Evolutionary conservation across 768 basidiomycete species (phyloP), one percentile per base, ranked within the genome.

Genomic region (Hebeloma cylindrosporum): DNA sequence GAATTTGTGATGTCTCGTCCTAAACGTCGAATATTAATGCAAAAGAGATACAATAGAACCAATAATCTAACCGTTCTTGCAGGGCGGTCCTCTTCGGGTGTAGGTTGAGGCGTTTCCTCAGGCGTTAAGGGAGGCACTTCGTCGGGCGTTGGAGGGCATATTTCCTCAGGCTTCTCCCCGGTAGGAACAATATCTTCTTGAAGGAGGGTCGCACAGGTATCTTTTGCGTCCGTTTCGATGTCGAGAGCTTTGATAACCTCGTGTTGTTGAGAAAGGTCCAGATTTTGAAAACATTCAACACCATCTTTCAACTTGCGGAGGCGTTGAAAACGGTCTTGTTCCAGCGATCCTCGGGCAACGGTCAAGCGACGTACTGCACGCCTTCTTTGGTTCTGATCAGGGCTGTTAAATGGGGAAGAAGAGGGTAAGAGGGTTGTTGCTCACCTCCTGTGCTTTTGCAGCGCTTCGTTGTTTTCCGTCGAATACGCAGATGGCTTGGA

Each of bases 391-490:
- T 68, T 58, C 88, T 89, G 35, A 29, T n/a, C n/a, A n/a, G 26
- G 13, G 9, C n/a, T 18, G 3, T 29, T 13, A 23, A 21, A 31
- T 9, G 34, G 16, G 20, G 38, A n/a, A 28, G 40, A 16, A 21
- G 17, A 22, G 14, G 34, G 23, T 46, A n/a, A 28, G 14, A 43
- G 9, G 21, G 8, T 20, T 35, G 14, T 22, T 25, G 7, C 72
- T 39, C 43, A 86, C 89, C 77, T 93, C 90, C 26, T 69, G 67
- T 29, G 77, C 70, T 60, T 93, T 93, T 8, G 90, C 89, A 11
- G 60, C 38, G 58, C 66, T 80, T 17, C 89, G 78, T 45, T 78
- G 66, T 48, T 75, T 75, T 8, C 89, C 90, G 55, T 93, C 89
- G 54, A 92, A 93, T 1, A 93, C 80, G 56, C 88, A 91, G 6